A percentile compares a stretch with the other conserved stretches of the same genome.
phyloP scores from a whole-genome alignment of 2,329 filamentous ascomycete species.

The Hymenoscyphus fraxineus region DNA sequence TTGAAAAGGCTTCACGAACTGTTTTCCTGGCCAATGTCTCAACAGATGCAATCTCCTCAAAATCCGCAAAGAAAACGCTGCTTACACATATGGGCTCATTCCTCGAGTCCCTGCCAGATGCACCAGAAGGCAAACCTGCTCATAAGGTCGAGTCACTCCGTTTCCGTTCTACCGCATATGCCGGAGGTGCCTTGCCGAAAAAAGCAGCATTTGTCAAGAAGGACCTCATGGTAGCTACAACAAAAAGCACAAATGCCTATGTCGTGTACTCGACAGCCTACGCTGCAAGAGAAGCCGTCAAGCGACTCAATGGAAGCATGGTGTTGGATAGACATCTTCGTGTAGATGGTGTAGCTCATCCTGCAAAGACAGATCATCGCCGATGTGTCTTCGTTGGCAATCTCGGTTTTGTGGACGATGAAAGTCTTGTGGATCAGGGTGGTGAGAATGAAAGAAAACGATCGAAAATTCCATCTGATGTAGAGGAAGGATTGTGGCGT shows the following conservation, averaged over 20 bases:
- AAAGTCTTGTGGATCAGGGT: conserved; percentile 65
- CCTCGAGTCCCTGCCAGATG: conserved; percentile 50
- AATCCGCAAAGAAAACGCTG: conserved; percentile 73
- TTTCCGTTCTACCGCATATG: conserved; percentile 89
- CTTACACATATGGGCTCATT: conserved; percentile 75
- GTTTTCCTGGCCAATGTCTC: conserved; percentile 93
- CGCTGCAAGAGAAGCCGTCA: conserved; percentile 72
- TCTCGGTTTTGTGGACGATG: conserved; percentile 91
- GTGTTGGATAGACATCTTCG: conserved; percentile 85
- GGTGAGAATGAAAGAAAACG: conserved; percentile 69
- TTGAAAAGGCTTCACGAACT: conserved; percentile 84
- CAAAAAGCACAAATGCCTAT: conserved; percentile 91
- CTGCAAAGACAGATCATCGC: conserved; percentile 74
- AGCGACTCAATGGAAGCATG: conserved; percentile 76
- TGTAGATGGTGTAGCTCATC: conserved; percentile 88
- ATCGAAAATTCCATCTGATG: conserved; percentile 71
- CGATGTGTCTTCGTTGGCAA: conserved; percentile 97
- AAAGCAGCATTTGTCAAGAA: conserved; percentile 92
- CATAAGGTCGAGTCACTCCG: conserved; percentile 86
- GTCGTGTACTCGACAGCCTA: conserved; percentile 75
- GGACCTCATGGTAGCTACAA: conserved; percentile 84
- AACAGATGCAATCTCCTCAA: conserved; percentile 74
- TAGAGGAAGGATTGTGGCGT: conserved; percentile 90
- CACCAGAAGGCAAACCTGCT: conserved; percentile 43
- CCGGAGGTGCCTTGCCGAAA: conserved; percentile 73